These are phyloP conservation scores for Diphasiastrum complanatum DNA, from an alignment of 83 land plant species.

Conservation along the genomic window DNA sequence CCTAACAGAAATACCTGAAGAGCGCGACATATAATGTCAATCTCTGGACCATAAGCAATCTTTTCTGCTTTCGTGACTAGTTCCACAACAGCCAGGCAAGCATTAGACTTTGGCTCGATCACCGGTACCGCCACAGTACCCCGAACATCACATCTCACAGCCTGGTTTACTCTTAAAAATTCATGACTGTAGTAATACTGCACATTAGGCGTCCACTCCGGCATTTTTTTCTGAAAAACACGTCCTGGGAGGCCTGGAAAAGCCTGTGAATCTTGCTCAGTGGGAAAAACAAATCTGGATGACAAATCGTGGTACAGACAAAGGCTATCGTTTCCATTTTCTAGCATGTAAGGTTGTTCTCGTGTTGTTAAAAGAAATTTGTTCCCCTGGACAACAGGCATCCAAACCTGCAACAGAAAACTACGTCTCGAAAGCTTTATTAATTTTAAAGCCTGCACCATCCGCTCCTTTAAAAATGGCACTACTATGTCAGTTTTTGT, in stretches of 20 bases:
- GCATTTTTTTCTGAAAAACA: neutral
- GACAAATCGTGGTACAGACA: neutral
- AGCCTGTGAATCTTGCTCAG: neutral
- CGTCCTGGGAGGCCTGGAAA: constrained; percentile 3
- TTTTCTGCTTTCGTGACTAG: neutral
- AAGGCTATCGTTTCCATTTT: too few species aligned
- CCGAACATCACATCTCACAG: neutral
- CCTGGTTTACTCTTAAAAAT: neutral
- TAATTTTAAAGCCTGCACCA: too few species aligned
- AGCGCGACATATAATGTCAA: neutral
- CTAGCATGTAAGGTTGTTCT: constrained; percentile 5
- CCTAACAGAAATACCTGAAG: too few species aligned
- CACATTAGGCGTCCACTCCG: constrained; percentile 9
- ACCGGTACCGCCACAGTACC: constrained; percentile 2
- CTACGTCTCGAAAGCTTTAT: too few species aligned
- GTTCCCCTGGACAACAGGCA: too few species aligned
- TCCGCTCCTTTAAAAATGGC: too few species aligned
- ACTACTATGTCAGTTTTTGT: too few species aligned
- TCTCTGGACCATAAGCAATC: neutral
- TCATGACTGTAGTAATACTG: constrained; percentile 3
- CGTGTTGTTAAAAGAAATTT: too few species aligned
- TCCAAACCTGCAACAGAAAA: too few species aligned
- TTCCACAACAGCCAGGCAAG: constrained; percentile 1
- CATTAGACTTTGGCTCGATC: neutral
- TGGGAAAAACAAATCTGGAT: neutral